phyloP scores from a whole-genome alignment of 345 rosid genomes.

The Combretum micranthum region DNA sequence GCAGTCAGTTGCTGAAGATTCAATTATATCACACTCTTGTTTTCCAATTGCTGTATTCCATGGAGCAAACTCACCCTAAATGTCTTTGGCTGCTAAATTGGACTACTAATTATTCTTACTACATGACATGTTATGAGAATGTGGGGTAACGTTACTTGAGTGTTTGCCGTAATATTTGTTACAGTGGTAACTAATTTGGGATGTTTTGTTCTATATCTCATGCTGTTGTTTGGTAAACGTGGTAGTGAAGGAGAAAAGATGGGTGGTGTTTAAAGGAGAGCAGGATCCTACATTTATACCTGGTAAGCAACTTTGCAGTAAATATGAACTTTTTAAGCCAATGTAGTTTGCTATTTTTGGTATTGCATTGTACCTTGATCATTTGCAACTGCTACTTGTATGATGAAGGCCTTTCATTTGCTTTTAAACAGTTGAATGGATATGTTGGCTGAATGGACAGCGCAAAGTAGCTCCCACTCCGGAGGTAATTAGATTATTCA shows the following conservation, averaged over 20 bases:
- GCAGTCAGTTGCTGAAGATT: too few relatives aligned
- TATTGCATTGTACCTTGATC: neutral
- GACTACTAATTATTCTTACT: too few relatives aligned
- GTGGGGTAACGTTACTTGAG: neutral
- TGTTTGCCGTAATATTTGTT: neutral
- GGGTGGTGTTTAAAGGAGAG: constrained; percentile 81
- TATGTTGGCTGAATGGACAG: constrained; percentile 97
- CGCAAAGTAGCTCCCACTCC: constrained; percentile 77
- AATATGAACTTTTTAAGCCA: neutral
- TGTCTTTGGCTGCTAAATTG: too few relatives aligned
- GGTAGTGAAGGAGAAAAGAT: constrained; percentile 94
- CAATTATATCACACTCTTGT: too few relatives aligned
- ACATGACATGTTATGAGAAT: too few relatives aligned
- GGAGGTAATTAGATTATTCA: constrained; percentile 37
- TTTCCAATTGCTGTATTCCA: too few relatives aligned
- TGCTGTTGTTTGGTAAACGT: constrained; percentile 11
- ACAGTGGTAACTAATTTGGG: neutral
- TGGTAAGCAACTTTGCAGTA: constrained; percentile 33
- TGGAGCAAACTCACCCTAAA: too few relatives aligned
- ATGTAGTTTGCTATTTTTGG: constrained; percentile 1
- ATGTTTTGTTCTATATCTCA: neutral
- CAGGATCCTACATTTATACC: constrained; percentile 83
- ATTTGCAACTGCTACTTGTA: neutral
- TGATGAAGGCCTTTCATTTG: constrained; percentile 5
- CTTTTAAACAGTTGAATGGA: constrained; percentile 90